These are phyloP conservation scores for Nakazawaea laoshanensis DNA, from an alignment of 805 yeast genomes.

Conservation along the genomic window DNA sequence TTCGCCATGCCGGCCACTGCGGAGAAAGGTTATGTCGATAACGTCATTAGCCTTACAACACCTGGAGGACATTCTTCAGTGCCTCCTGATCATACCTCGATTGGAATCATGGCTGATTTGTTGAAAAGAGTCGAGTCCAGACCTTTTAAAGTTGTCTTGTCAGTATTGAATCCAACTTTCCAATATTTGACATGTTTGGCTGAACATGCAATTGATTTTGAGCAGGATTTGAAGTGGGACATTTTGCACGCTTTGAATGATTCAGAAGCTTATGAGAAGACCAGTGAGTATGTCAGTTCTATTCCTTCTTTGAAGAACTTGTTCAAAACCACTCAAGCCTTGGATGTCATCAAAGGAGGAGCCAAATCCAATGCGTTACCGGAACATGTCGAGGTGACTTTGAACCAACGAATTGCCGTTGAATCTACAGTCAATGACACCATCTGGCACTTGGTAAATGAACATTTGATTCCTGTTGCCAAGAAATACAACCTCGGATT, in stretches of 20 bases:
- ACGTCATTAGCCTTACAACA: constrained; percentile 36
- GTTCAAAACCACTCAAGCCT: constrained; percentile 50
- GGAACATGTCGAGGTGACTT: constrained; percentile 37
- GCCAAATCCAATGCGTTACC: constrained; percentile 64
- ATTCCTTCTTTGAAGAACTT: constrained; percentile 23
- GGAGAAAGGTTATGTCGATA: constrained; percentile 42
- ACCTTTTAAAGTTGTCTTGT: constrained; percentile 36
- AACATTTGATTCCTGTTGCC: constrained; percentile 31
- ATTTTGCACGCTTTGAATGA: constrained; percentile 26
- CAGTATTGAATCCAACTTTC: constrained; percentile 46
- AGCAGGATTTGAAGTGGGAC: constrained; percentile 14
- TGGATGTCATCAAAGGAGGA: constrained; percentile 56
- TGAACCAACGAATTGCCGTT: constrained; percentile 52
- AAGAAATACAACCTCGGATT: constrained; percentile 38
- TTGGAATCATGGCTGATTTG: constrained; percentile 55
- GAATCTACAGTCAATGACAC: constrained; percentile 40
- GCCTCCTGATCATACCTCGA: constrained; percentile 68
- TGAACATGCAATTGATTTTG: constrained; percentile 25
- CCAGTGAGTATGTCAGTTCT: constrained; percentile 16
- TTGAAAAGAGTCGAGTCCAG: constrained; percentile 40
- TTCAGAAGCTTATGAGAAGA: constrained; percentile 20
- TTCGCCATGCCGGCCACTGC: constrained; percentile 48
- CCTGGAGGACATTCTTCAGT: constrained; percentile 74
- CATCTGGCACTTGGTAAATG: constrained; percentile 24
- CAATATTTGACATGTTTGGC: constrained; percentile 49